phyloP scores from a whole-genome alignment of 768 basidiomycete species.

The Myochromella boudieri region DNA sequence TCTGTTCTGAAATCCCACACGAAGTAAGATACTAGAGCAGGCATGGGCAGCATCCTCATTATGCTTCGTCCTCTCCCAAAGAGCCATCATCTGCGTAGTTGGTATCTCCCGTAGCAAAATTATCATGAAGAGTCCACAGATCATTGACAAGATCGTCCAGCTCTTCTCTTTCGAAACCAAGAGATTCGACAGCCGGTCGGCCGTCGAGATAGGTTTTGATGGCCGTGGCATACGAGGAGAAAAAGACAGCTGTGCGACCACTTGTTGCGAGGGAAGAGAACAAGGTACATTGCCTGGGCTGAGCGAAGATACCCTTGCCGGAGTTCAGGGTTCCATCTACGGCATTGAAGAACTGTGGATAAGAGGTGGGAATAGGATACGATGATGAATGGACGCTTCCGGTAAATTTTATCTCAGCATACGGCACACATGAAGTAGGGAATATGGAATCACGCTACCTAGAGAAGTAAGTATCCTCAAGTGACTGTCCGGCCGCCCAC shows the following conservation, averaged over 20 bases:
- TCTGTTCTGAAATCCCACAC: not conserved
- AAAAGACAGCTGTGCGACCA: slow-evolving; percentile 34
- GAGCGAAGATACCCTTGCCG: slow-evolving; percentile 12
- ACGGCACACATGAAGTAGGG: slow-evolving; percentile 3
- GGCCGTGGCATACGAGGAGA: slow-evolving; percentile 53
- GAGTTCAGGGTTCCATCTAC: slow-evolving; percentile 6
- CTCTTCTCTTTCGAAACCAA: slow-evolving; percentile 55
- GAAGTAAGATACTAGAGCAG: not conserved
- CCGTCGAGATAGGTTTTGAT: slow-evolving; percentile 43
- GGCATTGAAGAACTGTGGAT: slow-evolving; percentile 45
- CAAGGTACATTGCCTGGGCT: slow-evolving; percentile 19
- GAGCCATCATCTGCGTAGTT: slow-evolving; percentile 8
- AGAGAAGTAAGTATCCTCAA: slow-evolving; percentile 29
- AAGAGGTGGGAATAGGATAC: slow-evolving; percentile 65
- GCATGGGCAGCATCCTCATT: not conserved
- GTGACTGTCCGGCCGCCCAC: slow-evolving; percentile 31
- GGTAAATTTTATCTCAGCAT: slow-evolving; percentile 5
- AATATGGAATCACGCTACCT: slow-evolving; percentile 31
- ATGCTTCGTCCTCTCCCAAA: slow-evolving; percentile 16
- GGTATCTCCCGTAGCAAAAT: slow-evolving; percentile 28
- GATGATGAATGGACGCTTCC: slow-evolving; percentile 45
- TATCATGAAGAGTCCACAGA: slow-evolving; percentile 61
- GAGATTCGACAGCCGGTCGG: slow-evolving; percentile 31
- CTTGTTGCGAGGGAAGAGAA: slow-evolving; percentile 50
- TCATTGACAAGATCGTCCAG: slow-evolving; percentile 54